Evolutionary conservation across 257 asterid genomes (phyloP), one percentile per base, ranked within the genome.

Genomic region (Solanum tarapatanum): DNA sequence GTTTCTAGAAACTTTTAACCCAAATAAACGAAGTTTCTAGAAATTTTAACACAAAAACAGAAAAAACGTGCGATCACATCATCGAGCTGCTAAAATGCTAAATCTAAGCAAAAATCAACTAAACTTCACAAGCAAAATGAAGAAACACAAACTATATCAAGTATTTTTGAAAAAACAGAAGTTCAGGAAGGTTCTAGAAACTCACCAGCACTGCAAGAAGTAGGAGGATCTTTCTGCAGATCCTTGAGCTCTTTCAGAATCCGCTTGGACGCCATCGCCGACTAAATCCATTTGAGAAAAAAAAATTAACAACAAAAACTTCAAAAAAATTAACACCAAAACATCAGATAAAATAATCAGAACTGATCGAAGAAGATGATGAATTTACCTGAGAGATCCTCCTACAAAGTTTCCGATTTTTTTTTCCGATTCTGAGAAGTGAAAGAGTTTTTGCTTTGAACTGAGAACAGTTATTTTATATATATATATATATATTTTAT

Each of bases 151-250:
- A 8, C 73, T 66, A 66, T 66, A 24, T 66, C 70, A 58, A 58
- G 11, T 19, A 19, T 58, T 58, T 58, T 21, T 3, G 11, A 19
- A 21, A 58, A 45, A 21, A 19, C 5, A 58, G 66, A 21, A 21
- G 30, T 68, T 68, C 32, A 32, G 3, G 79, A 74, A 72, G 79
- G 43, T 72, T 72, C 43, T 72, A 72, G 79, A 80, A 80, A 68
- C 48, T 19, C n/a, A 85, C 87, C 87, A 69, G 68, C 35, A 32
- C 69, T 85, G 70, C 87, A 85, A 70, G 68, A 85, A 11, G 43
- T 33, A 69, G 70, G 87, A 85, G 87, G 87, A 85, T 85, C 87
- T 70, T 84, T 84, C 87, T 36, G 39, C 17, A 84, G 64, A 84
- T 66, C 80, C 80, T 84, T 39, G 21, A 84, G 87, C 83, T 85